These are phyloP conservation scores for Epichloe hybrida DNA, from an alignment of 2,329 filamentous ascomycete species.

Conservation along the genomic window DNA sequence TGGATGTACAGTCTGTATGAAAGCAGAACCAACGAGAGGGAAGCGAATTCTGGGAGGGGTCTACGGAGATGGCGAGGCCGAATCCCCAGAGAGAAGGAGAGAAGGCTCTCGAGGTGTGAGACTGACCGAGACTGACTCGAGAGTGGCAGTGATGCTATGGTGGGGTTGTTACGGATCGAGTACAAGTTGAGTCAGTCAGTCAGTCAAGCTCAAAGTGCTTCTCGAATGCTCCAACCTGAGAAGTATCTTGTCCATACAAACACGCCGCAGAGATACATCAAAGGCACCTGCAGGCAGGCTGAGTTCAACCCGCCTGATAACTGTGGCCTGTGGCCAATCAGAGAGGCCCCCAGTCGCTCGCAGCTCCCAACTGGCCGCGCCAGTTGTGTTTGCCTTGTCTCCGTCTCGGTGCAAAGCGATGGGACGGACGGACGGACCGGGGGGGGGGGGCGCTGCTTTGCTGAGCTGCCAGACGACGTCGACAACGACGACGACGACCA, in stretches of 20 bases:
- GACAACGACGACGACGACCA: not conserved
- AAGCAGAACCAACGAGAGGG: not conserved
- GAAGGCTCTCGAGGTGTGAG: not conserved
- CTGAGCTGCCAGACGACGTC: not conserved
- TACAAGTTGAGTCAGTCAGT: too few relatives aligned
- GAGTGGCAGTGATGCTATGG: not conserved
- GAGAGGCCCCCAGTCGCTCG: not conserved
- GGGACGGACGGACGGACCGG: too few relatives aligned
- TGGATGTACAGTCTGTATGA: not conserved
- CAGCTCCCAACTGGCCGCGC: constrained; percentile 9
- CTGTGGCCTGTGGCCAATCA: constrained; percentile 9
- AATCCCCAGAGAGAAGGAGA: not conserved
- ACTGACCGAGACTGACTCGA: too few relatives aligned
- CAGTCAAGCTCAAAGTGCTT: too few relatives aligned
- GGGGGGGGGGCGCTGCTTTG: too few relatives aligned
- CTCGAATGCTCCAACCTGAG: constrained; percentile 4
- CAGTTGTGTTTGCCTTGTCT: constrained; percentile 14
- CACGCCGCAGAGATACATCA: not conserved
- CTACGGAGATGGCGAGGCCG: not conserved
- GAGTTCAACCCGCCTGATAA: constrained; percentile 1
- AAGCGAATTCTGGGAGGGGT: not conserved
- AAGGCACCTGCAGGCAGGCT: not conserved
- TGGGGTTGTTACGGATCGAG: too few relatives aligned
- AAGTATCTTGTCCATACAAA: not conserved
- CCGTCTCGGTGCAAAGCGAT: not conserved